Conservation (phyloP, 78 protist genomes). For the Guillardia theta region DNA sequence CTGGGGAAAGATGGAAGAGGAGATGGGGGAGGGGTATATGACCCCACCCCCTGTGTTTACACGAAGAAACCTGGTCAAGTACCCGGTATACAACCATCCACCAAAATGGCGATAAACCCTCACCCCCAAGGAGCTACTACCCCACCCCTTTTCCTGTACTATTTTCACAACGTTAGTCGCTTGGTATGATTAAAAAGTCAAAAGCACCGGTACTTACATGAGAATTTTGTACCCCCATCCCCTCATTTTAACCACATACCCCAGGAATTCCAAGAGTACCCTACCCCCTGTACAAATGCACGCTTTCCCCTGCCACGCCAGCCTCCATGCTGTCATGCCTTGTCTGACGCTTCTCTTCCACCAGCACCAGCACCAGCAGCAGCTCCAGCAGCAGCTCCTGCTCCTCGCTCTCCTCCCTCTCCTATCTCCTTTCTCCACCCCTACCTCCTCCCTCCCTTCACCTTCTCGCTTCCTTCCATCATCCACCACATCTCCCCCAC, state of each 20-base stretch:
- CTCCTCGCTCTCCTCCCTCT: no score
- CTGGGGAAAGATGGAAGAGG: neutral
- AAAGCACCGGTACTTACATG: neutral
- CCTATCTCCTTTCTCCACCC: no score
- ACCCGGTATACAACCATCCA: neutral
- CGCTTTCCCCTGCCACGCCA: no score
- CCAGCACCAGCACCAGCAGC: neutral
- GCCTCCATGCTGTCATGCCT: no score
- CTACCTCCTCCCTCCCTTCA: neutral
- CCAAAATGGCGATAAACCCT: neutral
- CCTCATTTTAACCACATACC: no score
- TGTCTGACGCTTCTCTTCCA: no score
- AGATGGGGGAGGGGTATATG: neutral
- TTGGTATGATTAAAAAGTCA: neutral
- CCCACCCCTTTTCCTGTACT: neutral
- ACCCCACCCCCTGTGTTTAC: neutral
- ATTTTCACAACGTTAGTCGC: no score
- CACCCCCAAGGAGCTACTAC: neutral
- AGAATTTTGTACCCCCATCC: neutral
- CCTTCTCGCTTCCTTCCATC: neutral
- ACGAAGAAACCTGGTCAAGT: neutral
- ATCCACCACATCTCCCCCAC: neutral
- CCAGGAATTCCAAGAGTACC: no score
- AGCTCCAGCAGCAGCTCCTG: neutral
- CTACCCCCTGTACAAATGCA: no score